phyloP scores from a whole-genome alignment of 306 rosid genomes.

The Lathyrus tuberosus region DNA sequence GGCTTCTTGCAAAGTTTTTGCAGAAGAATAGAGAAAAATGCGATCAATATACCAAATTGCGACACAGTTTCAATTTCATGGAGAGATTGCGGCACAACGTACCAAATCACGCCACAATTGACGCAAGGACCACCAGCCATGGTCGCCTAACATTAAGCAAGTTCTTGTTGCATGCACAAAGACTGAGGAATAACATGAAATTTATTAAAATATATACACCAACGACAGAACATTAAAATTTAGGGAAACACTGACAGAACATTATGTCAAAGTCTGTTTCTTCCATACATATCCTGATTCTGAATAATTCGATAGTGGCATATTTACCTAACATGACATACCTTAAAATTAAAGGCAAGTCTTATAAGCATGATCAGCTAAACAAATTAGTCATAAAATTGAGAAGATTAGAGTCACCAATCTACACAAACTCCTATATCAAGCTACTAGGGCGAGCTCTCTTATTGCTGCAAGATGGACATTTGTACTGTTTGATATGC shows the following conservation, averaged over 20 bases:
- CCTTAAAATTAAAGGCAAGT: slow-evolving; percentile 45
- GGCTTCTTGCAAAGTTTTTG: too few relatives aligned
- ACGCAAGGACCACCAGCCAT: too few relatives aligned
- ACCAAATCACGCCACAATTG: too few relatives aligned
- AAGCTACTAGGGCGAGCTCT: slow-evolving; percentile 63
- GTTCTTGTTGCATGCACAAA: background rate
- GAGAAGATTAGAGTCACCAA: slow-evolving; percentile 15
- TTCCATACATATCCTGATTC: slow-evolving; percentile 40
- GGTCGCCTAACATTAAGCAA: too few relatives aligned
- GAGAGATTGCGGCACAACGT: too few relatives aligned
- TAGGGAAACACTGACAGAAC: slow-evolving; percentile 43
- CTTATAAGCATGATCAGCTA: slow-evolving; percentile 50
- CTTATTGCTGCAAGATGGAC: slow-evolving; percentile 96
- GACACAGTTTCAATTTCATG: too few relatives aligned
- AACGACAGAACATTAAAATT: slow-evolving; percentile 28
- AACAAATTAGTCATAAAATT: slow-evolving; percentile 49
- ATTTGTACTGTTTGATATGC: slow-evolving; percentile 88
- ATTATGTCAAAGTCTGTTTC: slow-evolving; percentile 27
- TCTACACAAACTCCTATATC: background rate
- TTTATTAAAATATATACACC: slow-evolving; percentile 27
- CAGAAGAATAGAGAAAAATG: too few relatives aligned
- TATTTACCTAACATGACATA: slow-evolving; percentile 39
- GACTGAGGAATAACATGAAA: background rate
- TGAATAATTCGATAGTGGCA: slow-evolving; percentile 24
- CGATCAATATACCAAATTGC: too few relatives aligned